Base-by-base conservation (phyloP, 495 filamentous ascomycete species). In the Penicillium cataractarum region DNA sequence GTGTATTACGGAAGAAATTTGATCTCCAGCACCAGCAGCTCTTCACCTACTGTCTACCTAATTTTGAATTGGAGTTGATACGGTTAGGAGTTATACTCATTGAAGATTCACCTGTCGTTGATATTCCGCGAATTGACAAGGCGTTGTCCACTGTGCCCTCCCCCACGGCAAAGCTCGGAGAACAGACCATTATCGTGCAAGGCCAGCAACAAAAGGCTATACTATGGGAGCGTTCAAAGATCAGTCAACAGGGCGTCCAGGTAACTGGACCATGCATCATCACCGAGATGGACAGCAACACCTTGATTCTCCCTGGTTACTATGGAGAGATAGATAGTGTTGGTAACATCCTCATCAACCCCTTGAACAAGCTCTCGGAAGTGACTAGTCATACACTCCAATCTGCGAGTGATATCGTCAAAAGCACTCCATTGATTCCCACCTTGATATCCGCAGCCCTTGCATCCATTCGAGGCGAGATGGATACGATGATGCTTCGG, bases 201-300 rank as follows among this genome's bases (percentile, higher is more conserved):
- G 80, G 78, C 19, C 64, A 76, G 59, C 61, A 75, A 27, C 64
- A 72, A 31, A 62, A 70, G n/a, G 79, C 78, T 2, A 74, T 69
- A 0, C 55, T 82, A 22, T 83, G 80, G 80, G 71, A 82, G 44
- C 77, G 81, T 12, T 57, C 72, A n/a, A 73, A 74, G 32, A 68
- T 83, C 50, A 77, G 52, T 39, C 69, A 72, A 29, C 66, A 78
- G 13, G 80, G 79, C 6, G 60, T 77, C 6, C 56, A 56, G 12
- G 37, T 83, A 4, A n/a, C 58, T 0, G 81, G 81, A 0, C 81
- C 81, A 8, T 83, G 79, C 42, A 75, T 83, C 27, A 68, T 84
- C 49, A 77, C 73, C 4, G 79, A 84, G 44, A 83, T 81, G 77
- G 81, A 83, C 58, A 82, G 78, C 56, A 84, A 82, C 62, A 83